Evolutionary conservation across 345 rosid genomes (phyloP).

Genomic region (Triadica sebifera): DNA sequence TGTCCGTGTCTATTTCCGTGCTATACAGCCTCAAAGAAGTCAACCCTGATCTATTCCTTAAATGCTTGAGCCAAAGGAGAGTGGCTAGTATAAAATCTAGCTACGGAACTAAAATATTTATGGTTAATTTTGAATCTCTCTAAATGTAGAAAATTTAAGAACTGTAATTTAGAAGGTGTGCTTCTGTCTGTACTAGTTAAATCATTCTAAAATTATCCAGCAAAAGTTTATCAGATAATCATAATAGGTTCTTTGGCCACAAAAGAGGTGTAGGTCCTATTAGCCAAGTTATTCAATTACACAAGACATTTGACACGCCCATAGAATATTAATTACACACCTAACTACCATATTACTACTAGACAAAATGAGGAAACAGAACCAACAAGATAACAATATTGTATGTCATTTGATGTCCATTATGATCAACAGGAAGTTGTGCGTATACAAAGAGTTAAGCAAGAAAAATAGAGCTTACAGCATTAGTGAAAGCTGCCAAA

Average conservation of each 20-base stretch:
- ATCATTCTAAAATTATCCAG: background rate
- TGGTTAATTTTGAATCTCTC: background rate
- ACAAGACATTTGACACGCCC: background rate
- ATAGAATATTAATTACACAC: background rate
- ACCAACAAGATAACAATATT: background rate
- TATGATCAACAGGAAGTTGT: background rate
- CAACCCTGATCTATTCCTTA: background rate
- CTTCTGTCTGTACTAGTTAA: background rate
- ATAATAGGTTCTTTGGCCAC: background rate
- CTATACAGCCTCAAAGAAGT: background rate
- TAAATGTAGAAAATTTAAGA: background rate
- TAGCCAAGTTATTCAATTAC: background rate
- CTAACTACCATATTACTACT: background rate
- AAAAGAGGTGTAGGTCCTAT: background rate
- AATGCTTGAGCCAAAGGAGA: background rate
- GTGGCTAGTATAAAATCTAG: background rate
- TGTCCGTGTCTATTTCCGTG: too few species aligned
- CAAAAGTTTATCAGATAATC: background rate
- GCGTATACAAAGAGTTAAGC: background rate
- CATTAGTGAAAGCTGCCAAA: slow-evolving; percentile 91
- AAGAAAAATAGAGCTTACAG: slow-evolving; percentile 44
- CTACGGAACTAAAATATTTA: background rate
- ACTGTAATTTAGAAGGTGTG: background rate
- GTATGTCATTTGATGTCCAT: background rate
- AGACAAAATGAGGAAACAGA: background rate